Conservation (phyloP, 352 stramenopile species). For the Globisporangium rhizosaccharum region DNA sequence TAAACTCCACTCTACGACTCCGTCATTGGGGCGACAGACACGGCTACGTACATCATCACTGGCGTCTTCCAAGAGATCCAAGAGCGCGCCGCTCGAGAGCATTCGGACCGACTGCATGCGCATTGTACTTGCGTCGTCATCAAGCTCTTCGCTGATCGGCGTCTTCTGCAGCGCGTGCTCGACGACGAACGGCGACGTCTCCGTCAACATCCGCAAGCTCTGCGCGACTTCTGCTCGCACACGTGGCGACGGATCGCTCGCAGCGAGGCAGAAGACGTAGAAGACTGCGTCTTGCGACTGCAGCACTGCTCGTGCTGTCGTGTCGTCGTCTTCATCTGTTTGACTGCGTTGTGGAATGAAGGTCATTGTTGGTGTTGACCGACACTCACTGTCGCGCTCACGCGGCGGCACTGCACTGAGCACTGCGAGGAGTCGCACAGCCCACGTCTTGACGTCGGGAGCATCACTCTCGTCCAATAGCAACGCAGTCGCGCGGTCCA, state of each 20-base stretch:
- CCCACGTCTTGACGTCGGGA: constrained; percentile 25
- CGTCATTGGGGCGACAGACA: too few relatives aligned
- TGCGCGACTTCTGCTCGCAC: constrained; percentile 39
- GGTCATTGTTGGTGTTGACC: constrained; percentile 16
- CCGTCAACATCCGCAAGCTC: constrained; percentile 26
- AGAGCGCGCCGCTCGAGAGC: constrained; percentile 54
- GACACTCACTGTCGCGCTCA: too few relatives aligned
- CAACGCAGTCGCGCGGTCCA: constrained; percentile 31
- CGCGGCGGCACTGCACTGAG: constrained; percentile 19
- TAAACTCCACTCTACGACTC: too few relatives aligned
- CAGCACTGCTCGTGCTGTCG: background rate
- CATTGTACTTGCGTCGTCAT: constrained; percentile 14
- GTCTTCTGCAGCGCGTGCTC: constrained; percentile 48
- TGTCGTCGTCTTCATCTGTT: background rate
- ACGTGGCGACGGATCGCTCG: constrained; percentile 20
- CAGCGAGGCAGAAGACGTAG: constrained; percentile 38
- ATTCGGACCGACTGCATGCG: constrained; percentile 41
- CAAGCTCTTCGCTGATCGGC: constrained; percentile 43
- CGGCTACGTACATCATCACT: constrained; percentile 16
- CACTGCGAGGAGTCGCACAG: constrained; percentile 27
- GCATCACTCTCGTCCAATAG: constrained; percentile 24
- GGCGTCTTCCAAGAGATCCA: constrained; percentile 58
- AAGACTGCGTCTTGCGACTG: constrained; percentile 36
- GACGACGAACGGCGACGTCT: constrained; percentile 14
- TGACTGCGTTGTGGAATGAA: constrained; percentile 15